These are phyloP conservation scores for Dictyostelium firmibasis DNA, from an alignment of 78 protist genomes.

Conservation along the genomic window DNA sequence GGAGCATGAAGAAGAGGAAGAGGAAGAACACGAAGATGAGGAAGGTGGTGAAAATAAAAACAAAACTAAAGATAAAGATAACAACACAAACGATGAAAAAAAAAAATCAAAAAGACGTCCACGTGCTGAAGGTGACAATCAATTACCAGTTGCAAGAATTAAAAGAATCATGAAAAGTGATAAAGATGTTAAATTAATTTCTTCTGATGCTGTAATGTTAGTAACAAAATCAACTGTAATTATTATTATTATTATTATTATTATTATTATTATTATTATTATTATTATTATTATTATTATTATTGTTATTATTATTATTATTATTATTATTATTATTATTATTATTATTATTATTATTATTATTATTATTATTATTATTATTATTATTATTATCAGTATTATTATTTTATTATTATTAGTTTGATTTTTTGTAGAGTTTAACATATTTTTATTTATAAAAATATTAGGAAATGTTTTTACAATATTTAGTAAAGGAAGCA, in stretches of 20 bases:
- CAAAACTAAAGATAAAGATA: neutral
- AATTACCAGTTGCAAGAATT: constrained; percentile 55
- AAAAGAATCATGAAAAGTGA: constrained; percentile 65
- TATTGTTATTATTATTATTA: too few relatives aligned
- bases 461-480: constrained; percentile 62
- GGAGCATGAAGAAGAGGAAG: constrained; percentile 8
- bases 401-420: neutral
- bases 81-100: neutral
- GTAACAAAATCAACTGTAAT: constrained; percentile 67
- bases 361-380: too few relatives aligned
- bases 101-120: neutral
- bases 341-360: too few relatives aligned
- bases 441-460: too few relatives aligned
- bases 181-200: constrained; percentile 65
- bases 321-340: too few relatives aligned
- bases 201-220: constrained; percentile 20
- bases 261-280: neutral
- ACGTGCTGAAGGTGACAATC: neutral
- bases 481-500: constrained; percentile 53
- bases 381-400: too few relatives aligned
- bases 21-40: constrained; percentile 25
- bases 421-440: too few relatives aligned
- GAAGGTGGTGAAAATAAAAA: neutral
- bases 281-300: too few relatives aligned
- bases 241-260: neutral